Conservation (phyloP, 768 basidiomycete species). For the Dioszegia aurantiaca region DNA sequence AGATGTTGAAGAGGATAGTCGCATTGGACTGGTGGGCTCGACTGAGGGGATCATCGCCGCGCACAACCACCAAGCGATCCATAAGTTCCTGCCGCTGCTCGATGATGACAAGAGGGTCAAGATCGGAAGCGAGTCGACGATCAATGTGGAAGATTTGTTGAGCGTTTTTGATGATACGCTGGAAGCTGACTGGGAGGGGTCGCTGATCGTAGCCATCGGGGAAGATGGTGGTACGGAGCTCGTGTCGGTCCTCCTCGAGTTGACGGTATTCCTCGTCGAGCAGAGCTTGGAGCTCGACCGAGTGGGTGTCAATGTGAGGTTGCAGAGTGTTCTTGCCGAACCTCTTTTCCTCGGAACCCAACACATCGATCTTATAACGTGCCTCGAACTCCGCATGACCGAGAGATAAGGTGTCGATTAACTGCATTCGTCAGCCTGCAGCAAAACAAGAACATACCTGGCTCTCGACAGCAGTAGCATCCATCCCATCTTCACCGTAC, state of each 20-base stretch:
- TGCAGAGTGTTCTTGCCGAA: constrained; percentile 78
- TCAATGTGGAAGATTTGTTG: constrained; percentile 97
- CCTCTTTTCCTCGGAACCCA: constrained; percentile 56
- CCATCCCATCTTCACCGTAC: constrained; percentile 99
- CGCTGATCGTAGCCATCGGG: constrained; percentile 71
- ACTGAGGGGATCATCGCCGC: constrained; percentile 64
- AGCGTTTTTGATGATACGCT: constrained; percentile 92
- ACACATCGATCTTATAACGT: constrained; percentile 80
- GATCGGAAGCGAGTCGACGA: constrained; percentile 83
- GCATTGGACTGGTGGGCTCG: constrained; percentile 79
- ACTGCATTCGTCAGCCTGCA: constrained; percentile 44
- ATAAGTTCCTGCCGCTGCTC: constrained; percentile 72
- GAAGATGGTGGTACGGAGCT: constrained; percentile 81
- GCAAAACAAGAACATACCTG: constrained; percentile 56
- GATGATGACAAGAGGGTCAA: constrained; percentile 82
- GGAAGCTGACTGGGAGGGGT: constrained; percentile 91
- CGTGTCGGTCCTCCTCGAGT: constrained; percentile 68
- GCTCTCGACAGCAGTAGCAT: constrained; percentile 93
- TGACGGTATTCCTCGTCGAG: constrained; percentile 75
- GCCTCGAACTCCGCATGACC: constrained; percentile 80
- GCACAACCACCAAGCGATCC: constrained; percentile 77
- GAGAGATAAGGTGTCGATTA: constrained; percentile 80
- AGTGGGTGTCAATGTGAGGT: constrained; percentile 80
- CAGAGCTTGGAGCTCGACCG: constrained; percentile 74
- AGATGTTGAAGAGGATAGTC: constrained; percentile 88